Conservation (phyloP, 306 rosid genomes). For the Fragaria ananassa region DNA sequence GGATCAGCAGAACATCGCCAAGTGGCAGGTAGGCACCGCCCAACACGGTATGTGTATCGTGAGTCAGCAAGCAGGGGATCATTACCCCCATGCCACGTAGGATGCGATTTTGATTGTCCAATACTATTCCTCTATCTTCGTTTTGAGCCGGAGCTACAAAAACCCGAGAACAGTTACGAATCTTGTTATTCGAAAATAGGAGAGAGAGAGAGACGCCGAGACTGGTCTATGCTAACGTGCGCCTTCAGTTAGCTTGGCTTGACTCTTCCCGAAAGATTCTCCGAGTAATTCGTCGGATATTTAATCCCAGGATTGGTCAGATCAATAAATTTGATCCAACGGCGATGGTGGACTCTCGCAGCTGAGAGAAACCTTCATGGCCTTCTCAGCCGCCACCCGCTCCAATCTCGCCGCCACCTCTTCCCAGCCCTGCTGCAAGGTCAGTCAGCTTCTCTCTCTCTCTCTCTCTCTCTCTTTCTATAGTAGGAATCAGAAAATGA, state of each 20-base stretch:
- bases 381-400: slow-evolving; percentile 51
- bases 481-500: neutral
- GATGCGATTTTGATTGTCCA: neutral
- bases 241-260: neutral
- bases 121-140: too few species aligned
- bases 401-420: slow-evolving; percentile 35
- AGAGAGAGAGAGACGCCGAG: too few species aligned
- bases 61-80: neutral
- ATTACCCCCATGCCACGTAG: neutral
- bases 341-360: slow-evolving; percentile 13
- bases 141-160: too few species aligned
- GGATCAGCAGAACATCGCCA: neutral
- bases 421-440: slow-evolving; percentile 42
- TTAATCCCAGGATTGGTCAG: too few species aligned
- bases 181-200: too few species aligned
- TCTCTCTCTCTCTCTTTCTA: slow-evolving; percentile 19
- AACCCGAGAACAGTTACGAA: neutral
- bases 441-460: slow-evolving; percentile 16
- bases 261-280: neutral
- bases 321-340: neutral
- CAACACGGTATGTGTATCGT: neutral
- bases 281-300: neutral
- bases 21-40: neutral
- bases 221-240: neutral
- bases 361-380: slow-evolving; percentile 39